These are phyloP conservation scores for Hygrophila difformis DNA, from an alignment of 257 asterid species.

Conservation along the genomic window DNA sequence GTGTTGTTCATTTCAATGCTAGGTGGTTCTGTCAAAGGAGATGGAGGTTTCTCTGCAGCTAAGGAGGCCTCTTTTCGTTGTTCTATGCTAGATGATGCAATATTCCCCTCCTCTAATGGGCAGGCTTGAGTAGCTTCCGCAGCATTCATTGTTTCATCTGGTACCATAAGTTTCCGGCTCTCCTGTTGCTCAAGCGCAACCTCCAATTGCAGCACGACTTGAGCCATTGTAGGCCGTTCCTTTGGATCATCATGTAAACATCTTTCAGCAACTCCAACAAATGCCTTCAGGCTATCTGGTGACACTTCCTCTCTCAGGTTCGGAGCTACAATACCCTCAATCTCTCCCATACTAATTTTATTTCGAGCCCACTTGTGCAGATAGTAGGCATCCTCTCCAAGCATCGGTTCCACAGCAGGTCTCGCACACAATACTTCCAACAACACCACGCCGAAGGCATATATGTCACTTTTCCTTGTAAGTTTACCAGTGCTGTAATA, in stretches of 20 bases:
- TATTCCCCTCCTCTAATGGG: no score
- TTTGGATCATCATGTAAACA: slow-evolving; percentile 47
- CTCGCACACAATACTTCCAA: slow-evolving; percentile 42
- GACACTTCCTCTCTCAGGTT: slow-evolving; percentile 32
- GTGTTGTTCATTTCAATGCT: not conserved
- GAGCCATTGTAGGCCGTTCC: slow-evolving; percentile 46
- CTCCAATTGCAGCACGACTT: slow-evolving; percentile 40
- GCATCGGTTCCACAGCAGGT: slow-evolving; percentile 24
- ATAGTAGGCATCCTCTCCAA: slow-evolving; percentile 19
- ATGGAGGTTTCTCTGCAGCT: not conserved
- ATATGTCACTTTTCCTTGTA: slow-evolving; percentile 38
- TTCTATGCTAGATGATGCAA: no score
- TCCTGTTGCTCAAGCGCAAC: slow-evolving; percentile 46
- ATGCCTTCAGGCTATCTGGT: slow-evolving; percentile 44
- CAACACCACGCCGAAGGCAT: slow-evolving; percentile 44
- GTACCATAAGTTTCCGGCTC: slow-evolving; percentile 18
- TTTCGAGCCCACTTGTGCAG: slow-evolving; percentile 33
- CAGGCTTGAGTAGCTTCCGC: slow-evolving; percentile 8
- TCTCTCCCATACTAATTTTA: slow-evolving; percentile 35
- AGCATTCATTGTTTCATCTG: slow-evolving; percentile 11
- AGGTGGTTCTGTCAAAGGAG: not conserved
- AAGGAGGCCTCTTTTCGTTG: not conserved
- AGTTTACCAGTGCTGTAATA: slow-evolving; percentile 29
- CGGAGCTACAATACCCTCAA: slow-evolving; percentile 34
- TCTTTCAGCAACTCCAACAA: slow-evolving; percentile 39